Base-by-base conservation (phyloP, 2,329 filamentous ascomycete species). In the Colletotrichum magnum region DNA sequence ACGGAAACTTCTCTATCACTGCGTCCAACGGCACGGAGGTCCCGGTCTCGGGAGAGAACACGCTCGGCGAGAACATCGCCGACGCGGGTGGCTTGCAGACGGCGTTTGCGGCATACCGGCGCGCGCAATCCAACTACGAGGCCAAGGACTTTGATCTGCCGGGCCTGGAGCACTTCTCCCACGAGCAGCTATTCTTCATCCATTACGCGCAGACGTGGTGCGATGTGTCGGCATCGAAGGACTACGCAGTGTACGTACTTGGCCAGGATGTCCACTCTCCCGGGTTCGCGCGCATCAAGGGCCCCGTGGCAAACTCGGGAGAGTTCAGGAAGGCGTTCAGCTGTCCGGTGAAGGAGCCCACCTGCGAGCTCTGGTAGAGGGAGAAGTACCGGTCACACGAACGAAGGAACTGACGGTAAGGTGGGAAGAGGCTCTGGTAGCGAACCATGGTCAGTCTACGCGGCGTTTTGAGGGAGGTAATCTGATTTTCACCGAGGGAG, bases 111-210 rank as follows among this genome's bases (percentile, higher is more conserved):
- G 90, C 90, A 0, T 94, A 91, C 90, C 86, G 89, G 75, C 86
- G 86, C 72, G 84, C 85, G 12, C 85, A 88, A 50, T 77, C 80
- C 2, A 79, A 84, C 41, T 83, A 82, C 16, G 81, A 86, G 0
- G 86, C 86, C 64, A 73, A 83, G 73, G 77, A 70, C 21, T 45
- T 47, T 2, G 58, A 84, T 45, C 83, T 93, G 21, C 90, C 89
- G 0, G 91, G 91, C 0, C 76, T 93, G 6, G 84, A 88, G 3
- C 72, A 80, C 10, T 93, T 93, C 70, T 87, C 86, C 0, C 88
- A 90, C 69, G 90, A 92, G 70, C 90, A 93, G 77, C 77, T 93
- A 2, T 93, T 93, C 80, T 93, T 92, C 74, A 82, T 93, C 39
- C 85, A 85, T 5, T 93, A 87, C 75, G 86, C 82, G 2, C 90